Conservation (phyloP, 495 filamentous ascomycete genomes). For the Aspergillus olivimuriae region DNA sequence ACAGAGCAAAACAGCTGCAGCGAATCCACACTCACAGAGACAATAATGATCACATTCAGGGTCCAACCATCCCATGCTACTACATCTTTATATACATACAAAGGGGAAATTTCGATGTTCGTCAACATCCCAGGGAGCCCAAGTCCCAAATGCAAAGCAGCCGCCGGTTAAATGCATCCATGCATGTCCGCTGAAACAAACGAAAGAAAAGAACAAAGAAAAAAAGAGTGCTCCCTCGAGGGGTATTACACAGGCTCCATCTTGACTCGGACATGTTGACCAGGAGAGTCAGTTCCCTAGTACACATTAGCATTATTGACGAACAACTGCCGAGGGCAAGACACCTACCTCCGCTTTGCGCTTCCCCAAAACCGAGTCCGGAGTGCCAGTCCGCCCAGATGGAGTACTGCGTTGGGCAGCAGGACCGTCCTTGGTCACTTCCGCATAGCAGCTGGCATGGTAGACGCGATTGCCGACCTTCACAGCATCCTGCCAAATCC, state of each 20-base stretch:
- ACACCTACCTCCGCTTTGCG: constrained; percentile 68
- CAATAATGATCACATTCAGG: background rate
- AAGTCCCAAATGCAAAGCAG: constrained; percentile 12
- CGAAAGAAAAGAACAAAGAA: constrained; percentile 4
- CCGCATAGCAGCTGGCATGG: constrained; percentile 82
- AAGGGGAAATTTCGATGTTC: too few species aligned
- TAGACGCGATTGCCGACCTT: constrained; percentile 73
- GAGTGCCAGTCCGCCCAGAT: constrained; percentile 44
- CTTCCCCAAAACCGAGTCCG: constrained; percentile 67
- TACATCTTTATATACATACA: background rate
- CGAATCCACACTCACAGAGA: too few species aligned
- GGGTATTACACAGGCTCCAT: constrained; percentile 26
- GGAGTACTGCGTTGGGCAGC: constrained; percentile 31
- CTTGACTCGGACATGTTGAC: constrained; percentile 36
- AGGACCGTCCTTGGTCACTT: constrained; percentile 64
- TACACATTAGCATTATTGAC: too few species aligned
- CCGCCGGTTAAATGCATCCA: constrained; percentile 14
- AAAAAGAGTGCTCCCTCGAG: background rate
- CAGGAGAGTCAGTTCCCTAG: constrained; percentile 31
- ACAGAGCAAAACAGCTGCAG: too few species aligned
- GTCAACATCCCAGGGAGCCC: too few species aligned
- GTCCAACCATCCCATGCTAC: background rate
- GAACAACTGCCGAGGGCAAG: too few species aligned
- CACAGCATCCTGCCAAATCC: constrained; percentile 92
- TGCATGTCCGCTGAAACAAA: constrained; percentile 7